A percentile compares a stretch with the other conserved stretches of the same genome.
phyloP scores from a whole-genome alignment of 1,284 basidiomycete genomes.

The Retiboletus fuscus region DNA sequence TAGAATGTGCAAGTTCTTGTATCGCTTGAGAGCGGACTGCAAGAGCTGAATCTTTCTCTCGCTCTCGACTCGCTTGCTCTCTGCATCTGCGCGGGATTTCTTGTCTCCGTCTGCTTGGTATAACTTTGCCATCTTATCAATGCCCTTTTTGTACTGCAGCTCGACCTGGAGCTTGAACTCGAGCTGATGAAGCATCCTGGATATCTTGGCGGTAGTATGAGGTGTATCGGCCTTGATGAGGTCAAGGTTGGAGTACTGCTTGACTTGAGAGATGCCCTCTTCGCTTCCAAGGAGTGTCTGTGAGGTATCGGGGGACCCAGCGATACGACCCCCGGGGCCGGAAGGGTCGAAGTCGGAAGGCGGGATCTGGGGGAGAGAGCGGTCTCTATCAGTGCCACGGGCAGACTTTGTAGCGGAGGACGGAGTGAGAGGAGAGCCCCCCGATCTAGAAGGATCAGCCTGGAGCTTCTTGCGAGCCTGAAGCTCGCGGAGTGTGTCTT shows the following conservation, averaged over 20 bases:
- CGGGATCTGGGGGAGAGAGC: conserved; percentile 57
- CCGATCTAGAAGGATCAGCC: conserved; percentile 66
- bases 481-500: conserved; percentile 86
- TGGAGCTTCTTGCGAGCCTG: conserved; percentile 80
- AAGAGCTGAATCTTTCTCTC: conserved; percentile 97
- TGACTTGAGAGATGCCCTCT: conserved; percentile 63
- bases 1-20: conserved; percentile 95
- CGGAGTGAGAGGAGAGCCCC: conserved; percentile 48
- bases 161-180: conserved; percentile 99
- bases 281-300: conserved; percentile 49
- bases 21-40: conserved; percentile 91
- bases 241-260: conserved; percentile 85
- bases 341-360: conserved; percentile 60
- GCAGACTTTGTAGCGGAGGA: conserved; percentile 41
- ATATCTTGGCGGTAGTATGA: conserved; percentile 95
- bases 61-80: conserved; percentile 93
- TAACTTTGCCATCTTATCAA: conserved; percentile 98
- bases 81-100: conserved; percentile 90
- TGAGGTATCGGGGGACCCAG: conserved; percentile 47
- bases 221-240: conserved; percentile 98
- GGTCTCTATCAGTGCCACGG: conserved; percentile 50
- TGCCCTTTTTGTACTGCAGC: conserved; percentile 97
- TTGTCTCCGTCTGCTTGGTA: conserved; percentile 97
- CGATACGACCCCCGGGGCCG: conserved; percentile 49
- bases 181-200: conserved; percentile 97